Evolutionary conservation across 2,329 filamentous ascomycete species (phyloP).

Genomic region (Fusarium coicis): DNA sequence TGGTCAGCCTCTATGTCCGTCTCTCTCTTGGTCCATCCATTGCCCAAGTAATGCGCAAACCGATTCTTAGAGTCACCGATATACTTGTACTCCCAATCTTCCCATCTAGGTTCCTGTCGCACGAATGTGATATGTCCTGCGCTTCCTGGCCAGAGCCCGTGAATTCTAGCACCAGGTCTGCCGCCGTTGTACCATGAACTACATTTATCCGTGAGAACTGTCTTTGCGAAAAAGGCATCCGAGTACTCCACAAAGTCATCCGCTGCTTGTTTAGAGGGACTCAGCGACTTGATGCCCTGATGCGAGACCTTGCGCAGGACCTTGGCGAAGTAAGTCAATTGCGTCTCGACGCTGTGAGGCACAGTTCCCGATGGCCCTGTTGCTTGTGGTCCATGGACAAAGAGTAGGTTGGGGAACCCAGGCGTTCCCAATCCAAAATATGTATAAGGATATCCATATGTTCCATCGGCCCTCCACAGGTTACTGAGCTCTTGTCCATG

Average conservation of each 20-base stretch:
- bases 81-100: conserved; percentile 65
- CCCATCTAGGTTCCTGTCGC: conserved; percentile 64
- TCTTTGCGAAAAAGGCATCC: conserved; percentile 65
- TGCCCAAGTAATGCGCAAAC: conserved; percentile 73
- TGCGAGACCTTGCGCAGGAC: conserved; percentile 72
- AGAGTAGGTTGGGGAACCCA: conserved; percentile 74
- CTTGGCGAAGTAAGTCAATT: conserved; percentile 73
- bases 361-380: conserved; percentile 72
- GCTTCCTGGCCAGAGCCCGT: conserved; percentile 77
- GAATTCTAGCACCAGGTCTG: conserved; percentile 69
- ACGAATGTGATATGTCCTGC: conserved; percentile 70
- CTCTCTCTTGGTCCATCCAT: conserved; percentile 73
- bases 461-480: conserved; percentile 66
- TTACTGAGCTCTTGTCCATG: conserved; percentile 63
- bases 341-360: conserved; percentile 73
- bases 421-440: conserved; percentile 73
- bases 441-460: conserved; percentile 72
- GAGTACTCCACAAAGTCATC: conserved; percentile 72
- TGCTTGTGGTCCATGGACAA: conserved; percentile 70
- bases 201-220: conserved; percentile 70
- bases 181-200: conserved; percentile 79
- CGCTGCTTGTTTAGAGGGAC: conserved; percentile 66
- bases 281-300: conserved; percentile 73
- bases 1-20: conserved; percentile 65
- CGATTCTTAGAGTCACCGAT: conserved; percentile 57